A percentile compares a stretch with the other conserved stretches of the same genome.
These are phyloP conservation scores for Acanthamoeba castellanii DNA, from an alignment of 208 protist species.

Conservation along the genomic window DNA sequence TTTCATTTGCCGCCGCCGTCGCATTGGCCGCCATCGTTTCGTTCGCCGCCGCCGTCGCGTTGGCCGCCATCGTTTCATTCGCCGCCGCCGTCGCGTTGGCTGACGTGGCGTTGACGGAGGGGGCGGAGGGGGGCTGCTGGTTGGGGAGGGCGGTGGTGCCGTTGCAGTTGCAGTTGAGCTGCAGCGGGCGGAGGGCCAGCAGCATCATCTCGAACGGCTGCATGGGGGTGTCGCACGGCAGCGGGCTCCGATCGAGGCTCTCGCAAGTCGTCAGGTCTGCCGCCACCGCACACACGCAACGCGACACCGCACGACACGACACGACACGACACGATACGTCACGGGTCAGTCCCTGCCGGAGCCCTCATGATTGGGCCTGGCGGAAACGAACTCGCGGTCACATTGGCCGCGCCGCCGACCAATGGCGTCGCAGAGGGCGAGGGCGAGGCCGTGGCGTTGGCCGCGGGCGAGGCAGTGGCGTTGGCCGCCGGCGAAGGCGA, in stretches of 20 bases:
- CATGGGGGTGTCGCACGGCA: neutral
- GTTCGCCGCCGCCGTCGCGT: no score
- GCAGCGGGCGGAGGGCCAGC: neutral
- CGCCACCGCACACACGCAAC: neutral
- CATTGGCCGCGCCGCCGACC: neutral
- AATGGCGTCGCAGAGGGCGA: neutral
- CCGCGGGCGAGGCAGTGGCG: no score
- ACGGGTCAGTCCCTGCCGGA: neutral
- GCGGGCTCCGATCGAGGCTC: neutral
- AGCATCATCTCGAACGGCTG: conserved; percentile 17
- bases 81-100: neutral
- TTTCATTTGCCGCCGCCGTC: no score
- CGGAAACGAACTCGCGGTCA: neutral
- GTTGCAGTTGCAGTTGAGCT: conserved; percentile 14
- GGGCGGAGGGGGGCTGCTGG: neutral
- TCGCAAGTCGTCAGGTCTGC: neutral
- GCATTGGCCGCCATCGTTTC: no score
- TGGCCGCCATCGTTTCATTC: neutral
- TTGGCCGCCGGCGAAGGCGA: no score
- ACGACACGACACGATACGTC: neutral
- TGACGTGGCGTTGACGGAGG: neutral
- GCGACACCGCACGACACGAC: no score
- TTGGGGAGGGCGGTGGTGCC: neutral
- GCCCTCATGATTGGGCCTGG: neutral
- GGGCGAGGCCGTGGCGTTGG: no score